Evolutionary conservation across 441 rosid species (phyloP).

Genomic region (Populus hybrid): DNA sequence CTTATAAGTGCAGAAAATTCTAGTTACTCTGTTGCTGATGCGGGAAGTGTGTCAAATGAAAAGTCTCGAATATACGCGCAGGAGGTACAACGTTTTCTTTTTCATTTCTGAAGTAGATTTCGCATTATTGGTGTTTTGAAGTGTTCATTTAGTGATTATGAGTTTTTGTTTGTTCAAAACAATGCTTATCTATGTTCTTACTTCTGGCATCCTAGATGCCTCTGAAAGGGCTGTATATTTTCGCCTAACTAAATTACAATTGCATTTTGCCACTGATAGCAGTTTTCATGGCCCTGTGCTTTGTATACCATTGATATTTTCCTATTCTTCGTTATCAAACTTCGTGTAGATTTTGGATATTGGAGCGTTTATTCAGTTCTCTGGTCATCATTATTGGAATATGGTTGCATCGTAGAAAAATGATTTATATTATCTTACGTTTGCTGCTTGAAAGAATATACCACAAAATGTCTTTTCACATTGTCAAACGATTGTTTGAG

Average conservation of each 20-base stretch:
- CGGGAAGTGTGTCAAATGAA: slow-evolving; percentile 36
- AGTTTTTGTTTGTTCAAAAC: background rate
- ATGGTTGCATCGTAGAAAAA: background rate
- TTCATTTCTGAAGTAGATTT: background rate
- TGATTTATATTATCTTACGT: background rate
- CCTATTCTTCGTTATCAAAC: background rate
- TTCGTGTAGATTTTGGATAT: background rate
- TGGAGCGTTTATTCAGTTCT: background rate
- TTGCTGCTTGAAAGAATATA: background rate
- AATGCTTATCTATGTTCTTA: background rate
- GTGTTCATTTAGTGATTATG: background rate
- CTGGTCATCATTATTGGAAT: background rate
- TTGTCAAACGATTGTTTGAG: background rate
- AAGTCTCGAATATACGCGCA: slow-evolving; percentile 42
- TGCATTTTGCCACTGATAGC: background rate
- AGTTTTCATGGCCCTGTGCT: background rate
- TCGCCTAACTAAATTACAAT: background rate
- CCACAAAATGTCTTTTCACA: background rate
- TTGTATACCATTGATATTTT: no score
- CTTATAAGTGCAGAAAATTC: slow-evolving; percentile 26
- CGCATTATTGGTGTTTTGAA: background rate
- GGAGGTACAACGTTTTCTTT: slow-evolving; percentile 41
- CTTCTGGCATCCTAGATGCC: background rate
- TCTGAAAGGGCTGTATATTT: background rate
- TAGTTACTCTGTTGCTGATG: slow-evolving; percentile 32